A percentile compares a stretch with the other conserved stretches of the same genome.
phyloP scores from a whole-genome alignment of 805 yeast genomes.

The Hanseniaspora mollemarum region DNA sequence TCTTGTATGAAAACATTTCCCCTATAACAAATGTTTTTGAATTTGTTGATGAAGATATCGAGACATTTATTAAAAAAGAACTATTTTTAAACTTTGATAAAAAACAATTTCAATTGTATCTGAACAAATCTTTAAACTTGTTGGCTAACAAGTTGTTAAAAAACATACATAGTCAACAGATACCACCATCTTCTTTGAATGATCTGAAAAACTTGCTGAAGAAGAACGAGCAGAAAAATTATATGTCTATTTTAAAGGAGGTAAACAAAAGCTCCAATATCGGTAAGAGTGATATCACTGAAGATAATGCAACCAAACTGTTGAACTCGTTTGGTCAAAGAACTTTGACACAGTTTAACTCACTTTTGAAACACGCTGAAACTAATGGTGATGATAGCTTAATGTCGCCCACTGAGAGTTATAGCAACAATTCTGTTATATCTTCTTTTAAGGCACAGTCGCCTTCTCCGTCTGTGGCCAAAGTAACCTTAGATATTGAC shows the following conservation, averaged over 20 bases:
- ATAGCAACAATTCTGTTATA: neutral
- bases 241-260: constrained; percentile 15
- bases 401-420: neutral
- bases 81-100: neutral
- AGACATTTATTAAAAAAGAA: constrained; percentile 2
- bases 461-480: neutral
- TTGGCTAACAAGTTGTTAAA: neutral
- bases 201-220: constrained; percentile 21
- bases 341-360: constrained; percentile 10
- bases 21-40: neutral
- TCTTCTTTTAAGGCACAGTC: neutral
- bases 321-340: constrained; percentile 5
- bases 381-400: neutral
- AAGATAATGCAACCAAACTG: neutral
- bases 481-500: neutral
- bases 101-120: constrained; percentile 2
- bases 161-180: neutral
- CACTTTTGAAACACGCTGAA: constrained; percentile 4
- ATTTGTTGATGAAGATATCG: neutral
- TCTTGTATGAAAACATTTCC: neutral
- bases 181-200: constrained; percentile 17
- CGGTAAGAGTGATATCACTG: neutral
- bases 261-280: constrained; percentile 20
- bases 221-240: constrained; percentile 25
- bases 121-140: constrained; percentile 8